phyloP scores from a whole-genome alignment of 1,284 basidiomycete genomes.

The Volvariella volvacea region DNA sequence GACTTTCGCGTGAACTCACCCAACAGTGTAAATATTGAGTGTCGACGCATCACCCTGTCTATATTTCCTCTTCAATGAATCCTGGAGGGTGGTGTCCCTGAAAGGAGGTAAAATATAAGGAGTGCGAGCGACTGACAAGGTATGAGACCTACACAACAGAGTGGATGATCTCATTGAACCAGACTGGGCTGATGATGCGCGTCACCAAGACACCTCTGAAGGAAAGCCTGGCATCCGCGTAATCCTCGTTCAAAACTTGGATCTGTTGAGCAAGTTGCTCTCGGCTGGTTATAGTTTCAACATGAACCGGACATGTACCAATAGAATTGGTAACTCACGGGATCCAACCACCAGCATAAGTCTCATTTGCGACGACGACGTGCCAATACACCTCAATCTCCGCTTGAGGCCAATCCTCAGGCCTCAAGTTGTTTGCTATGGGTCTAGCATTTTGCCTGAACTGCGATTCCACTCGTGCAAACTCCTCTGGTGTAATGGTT shows the following conservation, averaged over 20 bases:
- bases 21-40: conserved; percentile 2
- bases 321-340: conserved; percentile 4
- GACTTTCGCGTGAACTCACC: too few relatives aligned
- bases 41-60: conserved; percentile 1
- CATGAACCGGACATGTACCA: neutral
- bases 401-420: neutral
- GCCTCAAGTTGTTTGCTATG: too few relatives aligned
- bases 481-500: neutral
- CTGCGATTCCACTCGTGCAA: neutral
- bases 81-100: neutral
- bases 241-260: conserved; percentile 1
- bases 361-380: conserved; percentile 5
- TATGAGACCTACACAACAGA: neutral
- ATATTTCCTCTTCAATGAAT: neutral
- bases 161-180: conserved; percentile 2
- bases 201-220: neutral
- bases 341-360: conserved; percentile 5
- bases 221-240: neutral
- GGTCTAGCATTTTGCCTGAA: neutral
- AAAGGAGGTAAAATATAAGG: neutral
- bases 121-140: neutral
- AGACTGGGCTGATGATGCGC: neutral
- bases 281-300: neutral
- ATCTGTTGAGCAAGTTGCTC: neutral
- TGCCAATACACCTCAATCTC: conserved; percentile 5